phyloP scores from a whole-genome alignment of 2,329 filamentous ascomycete genomes.

The Beauveria medogensis region DNA sequence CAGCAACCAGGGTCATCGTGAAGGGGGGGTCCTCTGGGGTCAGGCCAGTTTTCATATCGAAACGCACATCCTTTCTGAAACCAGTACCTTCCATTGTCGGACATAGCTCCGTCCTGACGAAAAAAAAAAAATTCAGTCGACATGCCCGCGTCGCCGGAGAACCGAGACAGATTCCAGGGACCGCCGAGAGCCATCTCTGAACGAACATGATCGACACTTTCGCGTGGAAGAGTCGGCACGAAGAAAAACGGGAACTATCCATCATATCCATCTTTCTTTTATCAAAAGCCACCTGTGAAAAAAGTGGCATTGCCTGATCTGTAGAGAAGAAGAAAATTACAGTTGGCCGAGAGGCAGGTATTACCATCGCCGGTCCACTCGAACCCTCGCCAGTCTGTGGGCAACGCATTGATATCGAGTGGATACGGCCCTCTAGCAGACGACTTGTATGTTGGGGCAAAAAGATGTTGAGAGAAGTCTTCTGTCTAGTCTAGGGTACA shows the following conservation, averaged over 20 bases:
- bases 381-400: conserved; percentile 47
- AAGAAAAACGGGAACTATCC: conserved; percentile 20
- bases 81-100: no score
- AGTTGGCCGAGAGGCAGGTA: conserved; percentile 41
- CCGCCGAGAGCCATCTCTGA: conserved; percentile 18
- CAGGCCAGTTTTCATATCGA: conserved; percentile 42
- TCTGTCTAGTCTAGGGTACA: conserved; percentile 36
- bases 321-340: conserved; percentile 41
- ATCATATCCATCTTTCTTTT: conserved; percentile 18
- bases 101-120: no score
- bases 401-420: conserved; percentile 50
- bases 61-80: conserved; percentile 30
- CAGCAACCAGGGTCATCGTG: conserved; percentile 31
- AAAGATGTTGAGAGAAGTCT: conserved; percentile 38
- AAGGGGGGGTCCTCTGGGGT: conserved; percentile 27
- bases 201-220: conserved; percentile 12
- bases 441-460: conserved; percentile 46
- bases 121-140: conserved; percentile 14
- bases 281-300: conserved; percentile 31
- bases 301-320: conserved; percentile 43
- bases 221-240: conserved; percentile 21
- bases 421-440: conserved; percentile 50
- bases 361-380: conserved; percentile 43
- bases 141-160: conserved; percentile 29
- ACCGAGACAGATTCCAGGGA: conserved; percentile 33